A percentile compares a stretch with the other conserved stretches of the same genome.
phyloP scores from a whole-genome alignment of 495 filamentous ascomycete species.

The Staphylotrichum tortipilum region DNA sequence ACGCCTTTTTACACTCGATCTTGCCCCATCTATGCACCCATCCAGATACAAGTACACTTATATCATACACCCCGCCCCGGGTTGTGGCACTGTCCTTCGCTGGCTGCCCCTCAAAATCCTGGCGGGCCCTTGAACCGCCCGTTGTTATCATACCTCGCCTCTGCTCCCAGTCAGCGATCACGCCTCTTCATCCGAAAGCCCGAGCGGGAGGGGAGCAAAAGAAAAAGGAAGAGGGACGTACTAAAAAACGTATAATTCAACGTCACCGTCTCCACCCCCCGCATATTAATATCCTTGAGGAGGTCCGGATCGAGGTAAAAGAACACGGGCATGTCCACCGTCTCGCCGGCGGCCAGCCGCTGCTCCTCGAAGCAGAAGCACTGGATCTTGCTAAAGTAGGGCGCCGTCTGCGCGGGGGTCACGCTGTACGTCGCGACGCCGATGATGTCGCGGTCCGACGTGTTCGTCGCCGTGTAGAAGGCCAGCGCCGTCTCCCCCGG shows the following conservation, averaged over 20 bases:
- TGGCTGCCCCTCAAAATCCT: neutral
- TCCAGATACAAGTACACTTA: neutral
- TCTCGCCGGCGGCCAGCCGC: slow-evolving; percentile 87
- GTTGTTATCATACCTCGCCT: slow-evolving; percentile 81
- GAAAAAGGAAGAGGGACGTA: slow-evolving; percentile 43
- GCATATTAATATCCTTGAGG: slow-evolving; percentile 84
- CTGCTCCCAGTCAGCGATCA: slow-evolving; percentile 33
- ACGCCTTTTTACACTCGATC: neutral
- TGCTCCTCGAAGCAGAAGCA: slow-evolving; percentile 98
- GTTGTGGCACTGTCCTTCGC: neutral
- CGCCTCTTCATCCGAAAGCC: neutral
- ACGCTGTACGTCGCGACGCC: slow-evolving; percentile 97
- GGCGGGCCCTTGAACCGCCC: slow-evolving; percentile 37
- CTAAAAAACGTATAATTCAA: slow-evolving; percentile 98
- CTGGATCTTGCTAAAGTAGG: slow-evolving; percentile 99
- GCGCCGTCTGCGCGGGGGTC: slow-evolving; percentile 88
- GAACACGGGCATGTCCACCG: slow-evolving; percentile 99
- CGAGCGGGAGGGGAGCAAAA: neutral
- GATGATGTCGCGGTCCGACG: slow-evolving; percentile 82
- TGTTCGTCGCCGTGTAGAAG: slow-evolving; percentile 96
- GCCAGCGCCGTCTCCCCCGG: slow-evolving; percentile 96
- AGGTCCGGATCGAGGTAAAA: slow-evolving; percentile 98
- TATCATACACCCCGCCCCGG: neutral
- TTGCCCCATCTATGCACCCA: neutral
- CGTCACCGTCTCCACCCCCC: slow-evolving; percentile 86